Base-by-base conservation (phyloP, 1,284 basidiomycete genomes). In the Peniophora sp. region DNA sequence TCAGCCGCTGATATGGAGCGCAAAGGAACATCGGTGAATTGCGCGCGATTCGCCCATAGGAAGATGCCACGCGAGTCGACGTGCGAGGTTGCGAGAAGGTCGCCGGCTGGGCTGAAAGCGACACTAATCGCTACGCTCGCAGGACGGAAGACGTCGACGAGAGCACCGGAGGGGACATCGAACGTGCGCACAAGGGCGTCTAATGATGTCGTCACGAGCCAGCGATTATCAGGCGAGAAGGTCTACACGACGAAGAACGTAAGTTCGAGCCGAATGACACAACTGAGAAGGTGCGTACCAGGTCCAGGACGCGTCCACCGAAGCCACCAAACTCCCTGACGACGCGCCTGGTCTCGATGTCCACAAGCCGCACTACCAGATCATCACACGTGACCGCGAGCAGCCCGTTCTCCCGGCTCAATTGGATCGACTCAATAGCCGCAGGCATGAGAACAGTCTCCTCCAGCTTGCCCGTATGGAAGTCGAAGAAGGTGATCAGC, bases 11-110 rank as follows among this genome's bases (percentile, higher is more conserved):
- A 75, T 15, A 96, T 76, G 48, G 84, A 85, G 55, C 85, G 83
- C 62, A 97, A 81, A 1, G 92, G 78, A 9, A 97, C 79, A 51
- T 96, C 89, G 0, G 84, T 69, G 65, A 95, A 98, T 63, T 97
- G 96, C 15, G 94, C 91, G 51, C 93, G 85, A 68, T 99, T 99
- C 18, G 94, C 92, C 94, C 97, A 99, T 12, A 99, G 78, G 64
- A 89, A 95, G 3, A 99, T 80, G 3, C 95, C 97, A 43, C 97
- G 85, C 53, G 86, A 93, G 62, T 97, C 95, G 2, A 96, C 85
- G 66, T 99, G 97, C 0, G 92, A 77, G 2, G 95, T 97, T 0
- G 97, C 97, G 51, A 99, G 68, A 69, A 99, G 99, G 66, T 99
- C 97, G 52, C 89, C 88, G 0, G 92, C 89, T 0, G 97, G 97